Base-by-base conservation (phyloP, 805 yeast genomes). In the Candida suzukii region DNA sequence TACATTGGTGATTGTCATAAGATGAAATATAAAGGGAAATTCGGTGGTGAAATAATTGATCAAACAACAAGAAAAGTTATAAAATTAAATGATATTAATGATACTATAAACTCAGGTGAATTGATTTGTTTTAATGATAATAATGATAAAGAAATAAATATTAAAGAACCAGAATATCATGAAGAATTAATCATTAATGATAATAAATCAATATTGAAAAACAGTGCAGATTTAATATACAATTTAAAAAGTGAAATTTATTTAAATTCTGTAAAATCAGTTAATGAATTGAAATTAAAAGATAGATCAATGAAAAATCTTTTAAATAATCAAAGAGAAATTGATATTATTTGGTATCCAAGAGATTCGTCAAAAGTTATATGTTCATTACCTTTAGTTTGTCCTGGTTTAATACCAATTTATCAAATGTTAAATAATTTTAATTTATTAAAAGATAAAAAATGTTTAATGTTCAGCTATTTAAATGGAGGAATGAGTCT, bases 21-120 rank as follows among this genome's bases (percentile, higher is more conserved):
- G 59, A 88, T 88, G 96, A 68, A 66, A 37, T 90, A 90, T 55
- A 88, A 88, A 60, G 77, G 72, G 22, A 74, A 77, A 45, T 88
- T 83, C 59, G 91, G 91, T 1, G 93, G 90, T 4, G 83, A 83
- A 48, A 52, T 84, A 4, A 56, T 83, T 36, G 88, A 84, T 52
- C 59, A 78, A 14, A 62, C 70, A 42, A 72, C 68, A 39, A 65
- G 68, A 37, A 57, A 62, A 21, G 80, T 64, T 50, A 63, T 69
- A 19, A 65, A 68, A 11, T 46, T 74, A 12, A 54, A 60, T 3
- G 45, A 47, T 26, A 58, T 66, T n/a, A 48, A 43, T 13, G 27
- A 29, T 19, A 41, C 54, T 17, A 51, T 68, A 10, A 39, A 50
- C 12, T 47, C 57, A 29, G 70, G 68, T 17, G 53, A 49, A 16